Percentiles rank a stretch among this genome's conserved stretches.
Conservation (phyloP, 2,329 filamentous ascomycete species). For the Didymella lethalis region DNA sequence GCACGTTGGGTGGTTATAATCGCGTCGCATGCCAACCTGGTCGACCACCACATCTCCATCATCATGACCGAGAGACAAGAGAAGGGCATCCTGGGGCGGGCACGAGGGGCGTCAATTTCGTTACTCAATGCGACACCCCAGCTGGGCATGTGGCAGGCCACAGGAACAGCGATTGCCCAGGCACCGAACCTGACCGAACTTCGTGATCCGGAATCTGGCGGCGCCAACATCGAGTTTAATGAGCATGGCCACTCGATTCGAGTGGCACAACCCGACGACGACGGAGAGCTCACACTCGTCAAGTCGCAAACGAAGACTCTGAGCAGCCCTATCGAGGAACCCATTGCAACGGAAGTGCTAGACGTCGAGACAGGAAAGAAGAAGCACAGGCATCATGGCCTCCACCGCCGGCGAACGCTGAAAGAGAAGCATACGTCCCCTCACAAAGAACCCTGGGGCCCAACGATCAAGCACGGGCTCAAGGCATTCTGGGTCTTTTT, state of each 20-base stretch:
- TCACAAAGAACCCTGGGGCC: constrained; percentile 56
- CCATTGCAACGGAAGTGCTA: neutral
- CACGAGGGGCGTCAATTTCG: constrained; percentile 42
- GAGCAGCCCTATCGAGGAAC: neutral
- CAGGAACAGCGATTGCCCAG: constrained; percentile 50
- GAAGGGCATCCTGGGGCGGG: constrained; percentile 24
- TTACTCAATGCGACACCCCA: constrained; percentile 47
- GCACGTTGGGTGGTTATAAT: neutral
- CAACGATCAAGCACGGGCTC: constrained; percentile 65
- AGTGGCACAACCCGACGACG: constrained; percentile 26
- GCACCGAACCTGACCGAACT: constrained; percentile 55
- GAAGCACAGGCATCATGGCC: constrained; percentile 2
- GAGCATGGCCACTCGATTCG: constrained; percentile 26
- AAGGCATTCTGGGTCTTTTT: constrained; percentile 75
- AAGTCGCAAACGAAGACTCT: constrained; percentile 20
- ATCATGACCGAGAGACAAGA: constrained; percentile 21
- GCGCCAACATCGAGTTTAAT: constrained; percentile 32
- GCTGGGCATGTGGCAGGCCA: constrained; percentile 54
- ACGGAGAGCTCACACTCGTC: constrained; percentile 18
- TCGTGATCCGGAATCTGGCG: constrained; percentile 23
- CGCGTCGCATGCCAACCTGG: neutral
- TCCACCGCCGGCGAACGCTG: constrained; percentile 26
- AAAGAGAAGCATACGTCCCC: constrained; percentile 35
- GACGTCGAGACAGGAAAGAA: constrained; percentile 4
- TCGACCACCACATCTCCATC: neutral